Evolutionary conservation across 257 asterid genomes (phyloP), one percentile per base, ranked within the genome.

Genomic region (Nicotiana undulata): DNA sequence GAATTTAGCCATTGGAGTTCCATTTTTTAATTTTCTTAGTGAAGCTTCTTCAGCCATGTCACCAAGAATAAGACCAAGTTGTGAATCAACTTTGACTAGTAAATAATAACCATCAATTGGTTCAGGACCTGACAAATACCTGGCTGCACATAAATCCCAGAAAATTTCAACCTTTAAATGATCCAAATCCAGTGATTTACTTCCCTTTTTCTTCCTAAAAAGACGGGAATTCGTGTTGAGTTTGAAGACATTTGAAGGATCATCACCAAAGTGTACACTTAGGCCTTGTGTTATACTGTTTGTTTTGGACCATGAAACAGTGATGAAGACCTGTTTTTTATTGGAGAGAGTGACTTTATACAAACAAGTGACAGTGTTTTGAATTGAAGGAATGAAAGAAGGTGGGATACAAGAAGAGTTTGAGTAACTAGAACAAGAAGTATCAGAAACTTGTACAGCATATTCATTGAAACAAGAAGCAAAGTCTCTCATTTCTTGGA

Each of bases 71-170:
- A 89, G 83, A 40, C 86, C 90, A 58, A 89, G 80, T 79, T 90
- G 95, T 31, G 95, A 91, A 66, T 94, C 93, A 3, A 93, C 79
- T 9, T 82, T 82, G 65, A 93, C 60, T 59, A 89, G 13, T 17
- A 93, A 76, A 85, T 85, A 91, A 77, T 76, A 94, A 2, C 96
- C 95, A 67, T 85, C 90, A 55, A 89, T 15, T 3, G 98, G 98
- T 51, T 93, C 97, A 15, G 98, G 97, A 15, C 98, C 96, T 2
- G 91, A 5, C 17, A 79, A 87, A 84, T 89, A 93, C 15, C 87
- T 89, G 60, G 97, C 98, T 15, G 88, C 22, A 29, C 93, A 93
- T 5, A 94, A 91, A 86, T 94, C 98, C 91, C 93, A 94, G 29
- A 72, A 58, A 26, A 94, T 40, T 76, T 92, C 98, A 51, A 91